These are phyloP conservation scores for Epichloe uncinata DNA, from an alignment of 2,329 filamentous ascomycete genomes.

Conservation along the genomic window DNA sequence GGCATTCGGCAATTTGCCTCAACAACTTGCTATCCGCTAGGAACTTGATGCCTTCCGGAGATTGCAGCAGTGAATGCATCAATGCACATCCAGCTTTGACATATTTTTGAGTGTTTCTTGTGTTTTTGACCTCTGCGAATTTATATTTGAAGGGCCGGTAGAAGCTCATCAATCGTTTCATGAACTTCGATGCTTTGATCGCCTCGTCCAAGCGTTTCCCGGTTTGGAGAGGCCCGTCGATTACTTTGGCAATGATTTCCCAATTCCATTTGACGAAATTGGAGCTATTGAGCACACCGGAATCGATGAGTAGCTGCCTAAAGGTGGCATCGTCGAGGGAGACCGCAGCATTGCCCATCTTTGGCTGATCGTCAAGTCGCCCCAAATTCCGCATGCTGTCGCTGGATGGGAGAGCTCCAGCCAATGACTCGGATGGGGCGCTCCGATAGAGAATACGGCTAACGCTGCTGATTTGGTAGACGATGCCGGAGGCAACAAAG, in stretches of 20 bases:
- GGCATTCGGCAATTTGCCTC: slow-evolving; percentile 85
- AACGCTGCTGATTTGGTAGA: slow-evolving; percentile 97
- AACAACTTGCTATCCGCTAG: slow-evolving; percentile 85
- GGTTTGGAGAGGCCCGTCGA: slow-evolving; percentile 84
- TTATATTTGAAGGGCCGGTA: slow-evolving; percentile 94
- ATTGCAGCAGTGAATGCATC: slow-evolving; percentile 76
- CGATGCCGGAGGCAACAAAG: slow-evolving; percentile 73
- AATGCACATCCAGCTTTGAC: slow-evolving; percentile 80
- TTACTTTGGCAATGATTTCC: slow-evolving; percentile 80
- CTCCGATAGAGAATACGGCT: slow-evolving; percentile 85
- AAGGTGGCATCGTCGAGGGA: slow-evolving; percentile 47
- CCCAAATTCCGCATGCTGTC: slow-evolving; percentile 35
- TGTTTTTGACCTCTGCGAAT: slow-evolving; percentile 82
- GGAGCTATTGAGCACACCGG: slow-evolving; percentile 73
- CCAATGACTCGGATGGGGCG: slow-evolving; percentile 33
- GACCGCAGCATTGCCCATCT: slow-evolving; percentile 28
- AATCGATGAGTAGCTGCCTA: slow-evolving; percentile 56
- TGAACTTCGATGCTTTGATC: slow-evolving; percentile 87
- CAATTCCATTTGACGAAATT: slow-evolving; percentile 97
- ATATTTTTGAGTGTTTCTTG: slow-evolving; percentile 87
- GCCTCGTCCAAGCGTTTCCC: slow-evolving; percentile 89
- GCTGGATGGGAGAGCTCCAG: slow-evolving; percentile 28
- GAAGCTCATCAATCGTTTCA: slow-evolving; percentile 88
- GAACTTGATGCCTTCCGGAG: slow-evolving; percentile 70
- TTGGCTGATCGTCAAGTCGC: slow-evolving; percentile 43